Evolutionary conservation across 306 rosid genomes (phyloP).

Genomic region (Casuarina cunninghamiana): DNA sequence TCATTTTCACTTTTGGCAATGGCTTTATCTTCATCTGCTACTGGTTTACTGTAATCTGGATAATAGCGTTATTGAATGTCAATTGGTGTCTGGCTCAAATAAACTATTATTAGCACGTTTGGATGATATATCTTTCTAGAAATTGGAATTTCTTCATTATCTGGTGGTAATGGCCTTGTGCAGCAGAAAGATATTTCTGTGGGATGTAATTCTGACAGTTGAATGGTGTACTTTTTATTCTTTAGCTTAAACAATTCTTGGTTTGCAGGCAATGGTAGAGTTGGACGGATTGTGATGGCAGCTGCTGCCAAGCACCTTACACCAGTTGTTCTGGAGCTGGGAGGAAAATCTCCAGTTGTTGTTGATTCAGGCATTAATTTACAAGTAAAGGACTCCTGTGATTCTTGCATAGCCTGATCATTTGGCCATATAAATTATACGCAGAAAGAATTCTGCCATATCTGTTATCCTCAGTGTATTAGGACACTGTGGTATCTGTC

Average conservation of each 20-base stretch:
- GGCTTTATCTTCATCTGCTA: neutral
- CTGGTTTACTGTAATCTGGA: neutral
- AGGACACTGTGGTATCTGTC: constrained; percentile 6
- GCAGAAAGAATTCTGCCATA: neutral
- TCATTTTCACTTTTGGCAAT: neutral
- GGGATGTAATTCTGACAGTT: neutral
- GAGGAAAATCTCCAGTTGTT: constrained; percentile 90
- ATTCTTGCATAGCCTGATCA: neutral
- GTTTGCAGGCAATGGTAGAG: constrained; percentile 70
- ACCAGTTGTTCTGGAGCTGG: constrained; percentile 95
- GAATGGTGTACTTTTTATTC: constrained; percentile 6
- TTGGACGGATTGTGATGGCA: constrained; percentile 88
- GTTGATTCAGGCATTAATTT: constrained; percentile 78
- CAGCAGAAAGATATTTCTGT: neutral
- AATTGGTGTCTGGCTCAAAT: neutral
- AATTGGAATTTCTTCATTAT: neutral
- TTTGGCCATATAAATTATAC: neutral
- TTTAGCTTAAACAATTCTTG: constrained; percentile 3
- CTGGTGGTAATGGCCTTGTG: neutral
- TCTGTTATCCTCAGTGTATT: constrained; percentile 4
- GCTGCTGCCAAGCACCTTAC: constrained; percentile 99
- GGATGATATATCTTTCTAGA: neutral
- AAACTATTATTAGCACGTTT: neutral
- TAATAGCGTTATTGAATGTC: neutral
- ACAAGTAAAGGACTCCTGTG: constrained; percentile 46